Evolutionary conservation across 2,329 filamentous ascomycete genomes (phyloP).

Genomic region (Aspergillus vadensis): DNA sequence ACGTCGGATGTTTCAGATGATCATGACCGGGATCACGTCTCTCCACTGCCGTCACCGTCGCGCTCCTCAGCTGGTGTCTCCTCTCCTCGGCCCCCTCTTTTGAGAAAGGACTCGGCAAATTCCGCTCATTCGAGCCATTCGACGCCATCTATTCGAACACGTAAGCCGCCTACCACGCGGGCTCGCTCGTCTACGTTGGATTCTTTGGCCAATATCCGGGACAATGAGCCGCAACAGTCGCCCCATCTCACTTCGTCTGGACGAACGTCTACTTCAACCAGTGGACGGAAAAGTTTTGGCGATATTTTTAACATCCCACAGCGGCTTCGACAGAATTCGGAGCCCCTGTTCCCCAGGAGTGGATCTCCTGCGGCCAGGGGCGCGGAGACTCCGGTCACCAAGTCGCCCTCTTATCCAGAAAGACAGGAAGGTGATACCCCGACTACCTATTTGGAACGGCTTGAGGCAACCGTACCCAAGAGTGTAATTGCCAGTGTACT

Average conservation of each 20-base stretch:
- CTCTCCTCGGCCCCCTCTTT: conserved; percentile 51
- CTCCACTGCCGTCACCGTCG: conserved; percentile 51
- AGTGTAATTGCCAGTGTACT: conserved; percentile 82
- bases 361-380: conserved; percentile 62
- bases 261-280: conserved; percentile 78
- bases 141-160: conserved; percentile 56
- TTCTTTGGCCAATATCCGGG: conserved; percentile 72
- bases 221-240: conserved; percentile 68
- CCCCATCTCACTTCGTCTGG: conserved; percentile 59
- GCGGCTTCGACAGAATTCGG: conserved; percentile 79
- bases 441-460: conserved; percentile 79
- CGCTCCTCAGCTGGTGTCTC: conserved; percentile 55
- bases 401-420: conserved; percentile 67
- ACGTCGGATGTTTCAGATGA: conserved; percentile 30
- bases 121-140: conserved; percentile 68
- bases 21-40: conserved; percentile 35
- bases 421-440: conserved; percentile 85
- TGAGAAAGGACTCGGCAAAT: conserved; percentile 62
- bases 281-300: conserved; percentile 88
- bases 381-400: conserved; percentile 72
- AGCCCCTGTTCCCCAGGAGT: conserved; percentile 66
- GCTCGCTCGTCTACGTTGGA: conserved; percentile 88
- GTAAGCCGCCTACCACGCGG: conserved; percentile 58
- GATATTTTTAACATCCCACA: conserved; percentile 77
- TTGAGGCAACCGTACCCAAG: conserved; percentile 78